phyloP scores from a whole-genome alignment of 805 yeast genomes.

The Sugiyamaella chiloensis region DNA sequence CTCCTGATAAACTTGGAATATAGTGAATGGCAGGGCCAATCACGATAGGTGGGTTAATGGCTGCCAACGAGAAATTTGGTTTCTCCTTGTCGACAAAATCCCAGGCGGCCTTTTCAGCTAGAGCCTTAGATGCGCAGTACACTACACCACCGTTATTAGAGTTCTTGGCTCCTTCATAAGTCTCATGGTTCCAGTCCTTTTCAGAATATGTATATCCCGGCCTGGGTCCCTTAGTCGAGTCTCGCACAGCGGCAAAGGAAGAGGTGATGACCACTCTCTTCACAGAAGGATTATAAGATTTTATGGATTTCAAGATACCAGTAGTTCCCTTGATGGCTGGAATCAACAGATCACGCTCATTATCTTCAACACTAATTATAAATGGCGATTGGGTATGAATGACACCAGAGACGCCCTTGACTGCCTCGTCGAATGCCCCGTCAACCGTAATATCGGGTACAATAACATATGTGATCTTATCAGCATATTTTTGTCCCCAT shows the following conservation, averaged over 20 bases:
- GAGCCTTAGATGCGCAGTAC: slow-evolving; percentile 44
- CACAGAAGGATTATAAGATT: slow-evolving; percentile 39
- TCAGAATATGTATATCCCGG: slow-evolving; percentile 30
- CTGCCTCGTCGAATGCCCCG: slow-evolving; percentile 48
- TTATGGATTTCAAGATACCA: slow-evolving; percentile 41
- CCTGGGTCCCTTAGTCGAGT: slow-evolving; percentile 29
- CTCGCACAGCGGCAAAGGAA: slow-evolving; percentile 51
- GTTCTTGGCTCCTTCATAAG: slow-evolving; percentile 28
- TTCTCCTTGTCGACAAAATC: slow-evolving; percentile 38
- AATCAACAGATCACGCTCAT: slow-evolving; percentile 39
- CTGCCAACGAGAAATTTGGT: slow-evolving; percentile 24
- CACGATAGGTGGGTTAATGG: slow-evolving; percentile 31
- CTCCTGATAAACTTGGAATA: slow-evolving; percentile 27
- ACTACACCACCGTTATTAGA: slow-evolving; percentile 17
- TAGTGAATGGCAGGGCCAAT: slow-evolving; percentile 30
- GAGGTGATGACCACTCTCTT: slow-evolving; percentile 47
- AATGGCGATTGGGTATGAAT: slow-evolving; percentile 43
- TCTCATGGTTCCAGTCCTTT: slow-evolving; percentile 37
- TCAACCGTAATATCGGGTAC: slow-evolving; percentile 32
- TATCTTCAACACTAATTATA: slow-evolving; percentile 33
- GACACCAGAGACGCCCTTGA: slow-evolving; percentile 37
- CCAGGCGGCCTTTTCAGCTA: slow-evolving; percentile 59
- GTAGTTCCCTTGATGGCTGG: slow-evolving; percentile 50
- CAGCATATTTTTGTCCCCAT: slow-evolving; percentile 13
- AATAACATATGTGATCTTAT: slow-evolving; percentile 26